phyloP scores from a whole-genome alignment of 2,329 filamentous ascomycete species.

The Microdochium trichocladiopsis region DNA sequence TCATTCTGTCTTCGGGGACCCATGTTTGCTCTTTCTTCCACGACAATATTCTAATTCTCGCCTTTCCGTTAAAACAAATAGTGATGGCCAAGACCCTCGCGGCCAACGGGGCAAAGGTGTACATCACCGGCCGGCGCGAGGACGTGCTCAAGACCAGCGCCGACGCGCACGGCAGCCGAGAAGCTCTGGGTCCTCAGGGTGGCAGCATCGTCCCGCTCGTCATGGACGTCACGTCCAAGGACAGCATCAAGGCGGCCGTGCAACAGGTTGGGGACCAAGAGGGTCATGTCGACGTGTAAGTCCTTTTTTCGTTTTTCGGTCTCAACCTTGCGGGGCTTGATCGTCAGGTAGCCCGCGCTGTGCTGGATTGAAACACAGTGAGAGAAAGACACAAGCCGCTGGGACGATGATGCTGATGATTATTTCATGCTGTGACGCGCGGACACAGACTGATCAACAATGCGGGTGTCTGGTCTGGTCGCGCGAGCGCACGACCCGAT shows the following conservation, averaged over 20 bases:
- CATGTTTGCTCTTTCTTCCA: not conserved
- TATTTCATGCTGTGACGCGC: not conserved
- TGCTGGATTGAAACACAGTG: too few relatives aligned
- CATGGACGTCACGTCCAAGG: conserved; percentile 42
- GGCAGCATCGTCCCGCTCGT: conserved; percentile 36
- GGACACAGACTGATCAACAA: conserved; percentile 38
- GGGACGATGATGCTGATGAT: too few relatives aligned
- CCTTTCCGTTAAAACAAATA: conserved; percentile 5
- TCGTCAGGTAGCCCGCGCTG: too few relatives aligned
- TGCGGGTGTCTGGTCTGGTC: conserved; percentile 32
- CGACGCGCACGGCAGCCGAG: conserved; percentile 35
- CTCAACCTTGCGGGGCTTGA: too few relatives aligned
- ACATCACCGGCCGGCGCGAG: conserved; percentile 31
- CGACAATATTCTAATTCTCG: not conserved
- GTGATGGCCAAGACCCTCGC: conserved; percentile 38
- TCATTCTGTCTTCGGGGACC: not conserved
- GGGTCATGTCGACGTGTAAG: conserved; percentile 38
- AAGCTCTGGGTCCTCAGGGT: conserved; percentile 23
- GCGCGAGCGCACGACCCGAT: conserved; percentile 6
- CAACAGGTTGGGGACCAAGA: conserved; percentile 45
- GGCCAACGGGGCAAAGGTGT: conserved; percentile 30
- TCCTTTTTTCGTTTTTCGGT: not conserved
- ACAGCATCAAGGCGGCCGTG: conserved; percentile 37
- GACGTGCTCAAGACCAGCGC: conserved; percentile 32
- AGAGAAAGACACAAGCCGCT: too few relatives aligned